These are phyloP conservation scores for Barnettozyma pratensis DNA, from an alignment of 805 yeast genomes.

Conservation along the genomic window DNA sequence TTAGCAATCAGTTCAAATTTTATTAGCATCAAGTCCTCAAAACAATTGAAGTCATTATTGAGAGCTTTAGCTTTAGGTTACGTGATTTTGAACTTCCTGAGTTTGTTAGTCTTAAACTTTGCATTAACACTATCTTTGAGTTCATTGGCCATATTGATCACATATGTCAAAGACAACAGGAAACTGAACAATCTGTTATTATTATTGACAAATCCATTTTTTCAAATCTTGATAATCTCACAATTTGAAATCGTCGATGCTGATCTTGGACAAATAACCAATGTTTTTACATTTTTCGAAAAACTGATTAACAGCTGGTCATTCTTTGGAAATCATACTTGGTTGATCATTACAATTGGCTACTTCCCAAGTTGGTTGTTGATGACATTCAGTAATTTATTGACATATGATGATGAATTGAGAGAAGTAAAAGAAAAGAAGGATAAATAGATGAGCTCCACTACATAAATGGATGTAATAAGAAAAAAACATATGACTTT, in stretches of 20 bases:
- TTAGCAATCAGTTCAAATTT: constrained; percentile 20
- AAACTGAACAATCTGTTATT: constrained; percentile 31
- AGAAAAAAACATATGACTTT: neutral
- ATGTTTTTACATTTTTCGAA: constrained; percentile 28
- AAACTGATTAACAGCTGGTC: constrained; percentile 61
- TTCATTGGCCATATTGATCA: constrained; percentile 67
- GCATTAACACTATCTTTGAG: constrained; percentile 74
- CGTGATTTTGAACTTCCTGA: constrained; percentile 62
- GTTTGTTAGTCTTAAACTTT: constrained; percentile 78
- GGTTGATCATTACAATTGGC: constrained; percentile 66
- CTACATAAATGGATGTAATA: neutral
- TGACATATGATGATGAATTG: neutral
- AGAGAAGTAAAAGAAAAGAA: constrained; percentile 6
- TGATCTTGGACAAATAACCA: constrained; percentile 16
- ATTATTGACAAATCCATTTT: constrained; percentile 48
- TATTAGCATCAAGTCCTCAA: constrained; percentile 6
- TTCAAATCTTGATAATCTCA: constrained; percentile 28
- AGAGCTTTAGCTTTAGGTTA: constrained; percentile 49
- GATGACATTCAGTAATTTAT: constrained; percentile 25
- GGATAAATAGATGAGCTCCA: neutral
- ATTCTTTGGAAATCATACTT: constrained; percentile 77
- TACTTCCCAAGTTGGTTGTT: constrained; percentile 83
- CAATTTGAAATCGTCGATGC: constrained; percentile 22
- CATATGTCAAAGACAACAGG: constrained; percentile 37
- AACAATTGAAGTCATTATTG: constrained; percentile 22